Conservation (phyloP, 768 basidiomycete species). For the Trametes villosa region DNA sequence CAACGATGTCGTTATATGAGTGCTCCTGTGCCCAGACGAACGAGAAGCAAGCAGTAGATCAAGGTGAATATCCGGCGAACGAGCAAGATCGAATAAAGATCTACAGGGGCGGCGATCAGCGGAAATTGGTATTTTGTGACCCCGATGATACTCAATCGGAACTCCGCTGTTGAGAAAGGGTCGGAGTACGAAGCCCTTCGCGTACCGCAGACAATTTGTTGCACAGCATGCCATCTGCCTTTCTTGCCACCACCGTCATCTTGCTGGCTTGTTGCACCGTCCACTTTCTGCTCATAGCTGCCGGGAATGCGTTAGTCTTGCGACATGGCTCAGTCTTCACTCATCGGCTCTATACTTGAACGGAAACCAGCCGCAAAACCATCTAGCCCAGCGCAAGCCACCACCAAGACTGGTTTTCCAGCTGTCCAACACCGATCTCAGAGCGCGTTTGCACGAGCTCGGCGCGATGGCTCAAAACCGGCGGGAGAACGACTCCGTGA, state of each 20-base stretch:
- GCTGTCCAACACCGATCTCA: conserved; percentile 45
- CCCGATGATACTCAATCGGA: too few relatives aligned
- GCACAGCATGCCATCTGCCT: too few relatives aligned
- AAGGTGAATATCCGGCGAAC: not conserved
- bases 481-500: conserved; percentile 15
- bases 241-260: too few relatives aligned
- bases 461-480: conserved; percentile 27
- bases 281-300: not conserved
- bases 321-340: conserved; percentile 20
- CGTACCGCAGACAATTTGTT: too few relatives aligned
- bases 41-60: not conserved
- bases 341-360: conserved; percentile 54
- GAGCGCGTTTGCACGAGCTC: conserved; percentile 43
- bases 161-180: too few relatives aligned
- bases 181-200: too few relatives aligned
- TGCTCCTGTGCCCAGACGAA: not conserved
- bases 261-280: not conserved
- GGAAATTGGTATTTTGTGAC: not conserved
- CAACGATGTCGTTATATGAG: not conserved
- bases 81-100: not conserved
- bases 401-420: conserved; percentile 44
- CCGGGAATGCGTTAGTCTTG: conserved; percentile 2
- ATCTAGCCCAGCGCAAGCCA: conserved; percentile 25
- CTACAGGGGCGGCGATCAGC: not conserved
- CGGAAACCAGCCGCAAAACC: conserved; percentile 38